These are phyloP conservation scores for Pseudophaeomoniella oleicola DNA, from an alignment of 2,329 filamentous ascomycete genomes.

Conservation along the genomic window DNA sequence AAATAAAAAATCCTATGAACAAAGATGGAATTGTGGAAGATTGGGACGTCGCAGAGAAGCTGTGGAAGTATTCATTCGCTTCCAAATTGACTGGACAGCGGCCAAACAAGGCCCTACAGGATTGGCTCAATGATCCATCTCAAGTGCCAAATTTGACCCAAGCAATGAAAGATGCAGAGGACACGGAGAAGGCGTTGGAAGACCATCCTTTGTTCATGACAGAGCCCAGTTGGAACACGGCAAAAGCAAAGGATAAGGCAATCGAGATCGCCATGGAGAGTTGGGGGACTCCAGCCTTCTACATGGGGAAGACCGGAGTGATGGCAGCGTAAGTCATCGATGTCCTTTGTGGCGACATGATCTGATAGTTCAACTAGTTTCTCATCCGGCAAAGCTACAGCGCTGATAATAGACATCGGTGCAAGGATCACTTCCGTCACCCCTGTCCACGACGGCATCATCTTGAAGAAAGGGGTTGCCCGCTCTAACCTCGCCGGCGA, in stretches of 20 bases:
- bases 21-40: constrained; percentile 84
- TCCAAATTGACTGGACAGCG: constrained; percentile 70
- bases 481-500: constrained; percentile 75
- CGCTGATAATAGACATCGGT: constrained; percentile 82
- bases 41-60: constrained; percentile 77
- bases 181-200: constrained; percentile 61
- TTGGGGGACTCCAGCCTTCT: constrained; percentile 92
- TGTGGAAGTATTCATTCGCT: constrained; percentile 90
- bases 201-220: constrained; percentile 90
- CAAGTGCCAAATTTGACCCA: constrained; percentile 40
- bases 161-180: constrained; percentile 45
- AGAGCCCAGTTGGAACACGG: constrained; percentile 81
- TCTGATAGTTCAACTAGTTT: constrained; percentile 36
- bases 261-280: constrained; percentile 96
- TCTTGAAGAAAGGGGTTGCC: constrained; percentile 78
- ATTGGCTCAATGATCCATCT: constrained; percentile 56
- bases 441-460: constrained; percentile 85
- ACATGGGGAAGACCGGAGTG: constrained; percentile 76
- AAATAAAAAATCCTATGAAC: constrained; percentile 85
- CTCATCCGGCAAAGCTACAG: constrained; percentile 82
- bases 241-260: constrained; percentile 79
- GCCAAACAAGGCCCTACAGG: constrained; percentile 54
- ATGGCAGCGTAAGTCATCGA: constrained; percentile 50
- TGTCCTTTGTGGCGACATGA: background rate
- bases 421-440: constrained; percentile 80